A percentile compares a stretch with the other conserved stretches of the same genome.
Evolutionary conservation across 495 filamentous ascomycete genomes (phyloP).

Genomic region (Xylaria scruposa): DNA sequence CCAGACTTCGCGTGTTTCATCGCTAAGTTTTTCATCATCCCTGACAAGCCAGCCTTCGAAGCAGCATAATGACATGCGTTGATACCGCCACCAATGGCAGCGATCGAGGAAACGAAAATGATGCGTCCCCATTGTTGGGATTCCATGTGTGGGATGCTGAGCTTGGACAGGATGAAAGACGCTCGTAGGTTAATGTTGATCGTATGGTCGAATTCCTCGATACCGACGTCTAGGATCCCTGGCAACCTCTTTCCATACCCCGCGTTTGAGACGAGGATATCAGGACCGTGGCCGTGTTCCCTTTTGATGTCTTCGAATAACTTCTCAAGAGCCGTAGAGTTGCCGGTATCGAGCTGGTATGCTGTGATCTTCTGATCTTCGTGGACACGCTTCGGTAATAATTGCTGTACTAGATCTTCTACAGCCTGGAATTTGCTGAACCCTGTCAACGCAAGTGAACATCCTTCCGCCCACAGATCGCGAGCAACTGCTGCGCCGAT

Average conservation of each 20-base stretch:
- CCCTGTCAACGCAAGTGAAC: conserved; percentile 68
- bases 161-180: conserved; percentile 69
- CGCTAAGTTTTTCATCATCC: conserved; percentile 71
- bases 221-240: conserved; percentile 45
- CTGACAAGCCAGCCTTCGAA: conserved; percentile 67
- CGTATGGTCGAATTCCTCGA: conserved; percentile 72
- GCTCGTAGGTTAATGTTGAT: conserved; percentile 69
- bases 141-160: conserved; percentile 70
- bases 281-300: conserved; percentile 60
- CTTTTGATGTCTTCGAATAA: conserved; percentile 61
- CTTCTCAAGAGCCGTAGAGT: conserved; percentile 55
- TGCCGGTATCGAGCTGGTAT: conserved; percentile 64
- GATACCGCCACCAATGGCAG: conserved; percentile 68
- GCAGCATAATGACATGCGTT: conserved; percentile 76
- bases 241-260: conserved; percentile 44
- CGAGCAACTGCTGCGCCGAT: conserved; percentile 68
- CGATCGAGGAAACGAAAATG: conserved; percentile 72
- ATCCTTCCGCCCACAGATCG: conserved; percentile 59
- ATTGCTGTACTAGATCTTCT: conserved; percentile 50
- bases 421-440: conserved; percentile 57
- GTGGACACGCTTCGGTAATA: conserved; percentile 32
- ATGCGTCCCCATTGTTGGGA: conserved; percentile 68
- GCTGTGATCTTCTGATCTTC: conserved; percentile 54
- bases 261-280: conserved; percentile 65
- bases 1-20: conserved; percentile 65